Evolutionary conservation across 805 yeast species (phyloP).

Genomic region (Saccharomycopsis sp.): DNA sequence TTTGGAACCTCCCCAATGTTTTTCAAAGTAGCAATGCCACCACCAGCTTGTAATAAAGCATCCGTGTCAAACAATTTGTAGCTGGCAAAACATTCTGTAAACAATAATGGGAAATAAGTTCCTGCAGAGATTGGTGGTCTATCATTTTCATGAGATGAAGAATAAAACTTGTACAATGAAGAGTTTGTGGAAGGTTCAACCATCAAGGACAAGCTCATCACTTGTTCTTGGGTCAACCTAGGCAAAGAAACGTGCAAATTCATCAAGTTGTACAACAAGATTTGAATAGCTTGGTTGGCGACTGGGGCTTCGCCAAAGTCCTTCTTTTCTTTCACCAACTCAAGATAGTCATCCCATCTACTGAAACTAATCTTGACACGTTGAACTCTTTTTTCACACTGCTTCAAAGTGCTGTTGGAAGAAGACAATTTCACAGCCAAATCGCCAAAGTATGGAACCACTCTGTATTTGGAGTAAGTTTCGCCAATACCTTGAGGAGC

Average conservation of each 20-base stretch:
- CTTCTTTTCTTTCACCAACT: conserved; percentile 37
- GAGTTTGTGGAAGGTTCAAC: conserved; percentile 48
- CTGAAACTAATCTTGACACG: conserved; percentile 63
- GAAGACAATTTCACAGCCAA: conserved; percentile 41
- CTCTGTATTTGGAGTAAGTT: conserved; percentile 62
- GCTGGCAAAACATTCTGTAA: conserved; percentile 46
- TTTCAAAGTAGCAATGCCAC: conserved; percentile 21
- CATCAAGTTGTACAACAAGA: conserved; percentile 37
- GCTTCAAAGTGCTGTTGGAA: conserved; percentile 32
- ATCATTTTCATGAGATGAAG: conserved; percentile 1
- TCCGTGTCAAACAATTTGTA: conserved; percentile 49
- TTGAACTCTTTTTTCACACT: conserved; percentile 56
- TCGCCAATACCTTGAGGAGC: conserved; percentile 85
- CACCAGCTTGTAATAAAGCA: conserved; percentile 47
- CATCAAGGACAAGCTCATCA: conserved; percentile 56
- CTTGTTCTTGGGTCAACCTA: conserved; percentile 39
- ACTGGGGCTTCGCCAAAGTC: conserved; percentile 25
- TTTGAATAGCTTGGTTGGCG: conserved; percentile 29
- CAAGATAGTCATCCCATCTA: conserved; percentile 73
- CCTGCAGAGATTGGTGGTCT: conserved; percentile 39
- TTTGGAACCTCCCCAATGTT: not conserved
- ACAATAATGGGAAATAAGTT: conserved; percentile 54
- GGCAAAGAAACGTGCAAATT: conserved; percentile 33
- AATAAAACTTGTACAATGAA: conserved; percentile 14
- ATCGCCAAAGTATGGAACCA: conserved; percentile 89